Conservation (phyloP, 2,329 filamentous ascomycete species). For the Pleurostoma richardsiae region DNA sequence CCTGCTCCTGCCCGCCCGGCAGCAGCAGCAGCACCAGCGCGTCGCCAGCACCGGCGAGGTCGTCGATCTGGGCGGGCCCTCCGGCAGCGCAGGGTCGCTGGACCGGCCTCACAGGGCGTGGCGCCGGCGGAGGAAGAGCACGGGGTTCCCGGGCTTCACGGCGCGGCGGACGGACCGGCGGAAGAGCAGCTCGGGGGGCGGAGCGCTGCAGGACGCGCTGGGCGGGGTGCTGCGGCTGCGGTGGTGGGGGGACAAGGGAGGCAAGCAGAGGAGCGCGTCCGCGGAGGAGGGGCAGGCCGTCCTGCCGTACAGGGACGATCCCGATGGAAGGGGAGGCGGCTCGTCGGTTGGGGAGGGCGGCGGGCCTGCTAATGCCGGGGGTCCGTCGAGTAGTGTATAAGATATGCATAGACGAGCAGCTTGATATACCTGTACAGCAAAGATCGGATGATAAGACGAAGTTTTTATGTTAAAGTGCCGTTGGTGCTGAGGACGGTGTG, state of each 20-base stretch:
- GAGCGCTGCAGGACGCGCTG: conserved; percentile 42
- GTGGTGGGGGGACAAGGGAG: conserved; percentile 42
- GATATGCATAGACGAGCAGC: no score
- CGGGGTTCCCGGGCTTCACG: conserved; percentile 57
- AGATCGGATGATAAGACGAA: no score
- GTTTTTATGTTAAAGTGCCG: no score
- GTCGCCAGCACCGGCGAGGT: conserved; percentile 3
- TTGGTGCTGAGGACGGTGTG: no score
- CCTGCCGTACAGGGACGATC: conserved; percentile 10
- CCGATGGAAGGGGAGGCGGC: conserved; percentile 1
- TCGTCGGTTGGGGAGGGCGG: background rate
- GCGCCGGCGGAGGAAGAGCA: conserved; percentile 50
- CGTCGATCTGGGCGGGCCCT: conserved; percentile 12
- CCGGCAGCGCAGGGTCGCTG: background rate
- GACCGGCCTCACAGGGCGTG: conserved; percentile 7
- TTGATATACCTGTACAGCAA: no score
- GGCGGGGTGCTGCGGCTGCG: conserved; percentile 48
- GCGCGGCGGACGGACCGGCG: conserved; percentile 39
- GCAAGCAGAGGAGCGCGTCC: conserved; percentile 2
- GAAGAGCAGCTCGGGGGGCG: conserved; percentile 27
- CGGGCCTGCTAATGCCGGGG: background rate
- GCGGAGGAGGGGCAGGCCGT: background rate
- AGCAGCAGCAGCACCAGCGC: background rate
- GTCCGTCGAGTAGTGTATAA: background rate
- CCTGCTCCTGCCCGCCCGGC: conserved; percentile 22